Percentiles rank a stretch among this genome's conserved stretches.
Evolutionary conservation across 306 rosid genomes (phyloP).

Genomic region (Pachyrhizus erosus): DNA sequence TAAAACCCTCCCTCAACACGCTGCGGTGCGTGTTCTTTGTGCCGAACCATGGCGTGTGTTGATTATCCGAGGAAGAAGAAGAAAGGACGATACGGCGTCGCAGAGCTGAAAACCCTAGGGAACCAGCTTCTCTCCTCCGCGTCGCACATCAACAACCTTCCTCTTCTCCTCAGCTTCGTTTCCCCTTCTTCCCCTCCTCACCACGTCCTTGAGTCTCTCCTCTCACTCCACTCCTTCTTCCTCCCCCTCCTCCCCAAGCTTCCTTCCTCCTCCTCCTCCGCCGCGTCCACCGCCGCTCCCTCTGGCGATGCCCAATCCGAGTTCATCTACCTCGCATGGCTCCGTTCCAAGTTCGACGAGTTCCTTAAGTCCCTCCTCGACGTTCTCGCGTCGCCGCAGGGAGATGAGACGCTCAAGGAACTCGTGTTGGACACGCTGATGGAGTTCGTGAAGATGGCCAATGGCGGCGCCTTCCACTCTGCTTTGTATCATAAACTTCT

Average conservation of each 20-base stretch:
- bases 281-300: neutral
- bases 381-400: constrained; percentile 53
- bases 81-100: no score
- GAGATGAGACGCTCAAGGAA: constrained; percentile 73
- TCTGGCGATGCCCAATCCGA: constrained; percentile 54
- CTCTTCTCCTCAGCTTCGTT: no score
- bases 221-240: no score
- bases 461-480: constrained; percentile 74
- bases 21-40: no score
- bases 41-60: no score
- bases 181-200: no score
- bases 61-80: no score
- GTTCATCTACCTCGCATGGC: constrained; percentile 75
- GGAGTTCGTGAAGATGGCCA: constrained; percentile 84
- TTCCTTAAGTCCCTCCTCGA: constrained; percentile 64
- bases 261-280: constrained; percentile 42
- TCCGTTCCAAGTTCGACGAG: constrained; percentile 82
- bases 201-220: no score
- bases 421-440: constrained; percentile 76
- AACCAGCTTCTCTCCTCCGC: no score
- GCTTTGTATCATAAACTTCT: constrained; percentile 63
- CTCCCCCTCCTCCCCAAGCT: constrained; percentile 50
- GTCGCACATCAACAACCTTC: no score
- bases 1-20: no score
- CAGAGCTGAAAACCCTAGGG: no score